Conservation (phyloP, 257 asterid species). For the Henckelia pumila region DNA sequence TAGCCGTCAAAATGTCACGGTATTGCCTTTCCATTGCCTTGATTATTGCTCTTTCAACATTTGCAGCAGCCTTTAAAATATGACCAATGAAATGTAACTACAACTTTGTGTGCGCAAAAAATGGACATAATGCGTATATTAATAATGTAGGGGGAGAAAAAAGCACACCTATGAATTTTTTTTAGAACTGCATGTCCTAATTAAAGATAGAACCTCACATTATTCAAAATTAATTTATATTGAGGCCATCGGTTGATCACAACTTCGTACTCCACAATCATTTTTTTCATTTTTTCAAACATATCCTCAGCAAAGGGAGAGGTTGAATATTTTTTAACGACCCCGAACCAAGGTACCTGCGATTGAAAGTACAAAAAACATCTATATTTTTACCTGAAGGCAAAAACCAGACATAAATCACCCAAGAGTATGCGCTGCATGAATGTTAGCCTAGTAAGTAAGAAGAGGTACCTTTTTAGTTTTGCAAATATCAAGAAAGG, state of each 20-base stretch:
- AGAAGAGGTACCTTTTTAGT: conserved; percentile 72
- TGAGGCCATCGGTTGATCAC: conserved; percentile 95
- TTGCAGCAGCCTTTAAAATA: conserved; percentile 63
- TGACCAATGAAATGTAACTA: conserved; percentile 3
- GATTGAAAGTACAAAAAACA: conserved; percentile 14
- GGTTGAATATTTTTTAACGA: conserved; percentile 72
- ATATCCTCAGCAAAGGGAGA: conserved; percentile 94
- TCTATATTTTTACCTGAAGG: conserved; percentile 7
- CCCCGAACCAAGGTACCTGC: conserved; percentile 96
- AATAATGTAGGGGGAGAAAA: too few species aligned
- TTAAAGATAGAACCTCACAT: conserved; percentile 44
- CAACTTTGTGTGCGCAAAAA: background rate
- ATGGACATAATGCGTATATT: background rate
- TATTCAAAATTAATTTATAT: conserved; percentile 75
- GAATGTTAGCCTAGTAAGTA: background rate
- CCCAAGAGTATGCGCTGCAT: background rate
- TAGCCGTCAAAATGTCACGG: conserved; percentile 78
- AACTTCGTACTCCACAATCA: conserved; percentile 77
- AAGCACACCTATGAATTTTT: too few species aligned
- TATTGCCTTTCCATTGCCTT: conserved; percentile 91
- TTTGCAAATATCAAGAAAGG: conserved; percentile 84
- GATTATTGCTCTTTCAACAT: conserved; percentile 85
- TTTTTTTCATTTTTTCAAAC: conserved; percentile 60
- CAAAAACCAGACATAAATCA: background rate
- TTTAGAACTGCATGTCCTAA: too few species aligned